phyloP scores from a whole-genome alignment of 2,329 filamentous ascomycete genomes.

The Coniella lustricola region DNA sequence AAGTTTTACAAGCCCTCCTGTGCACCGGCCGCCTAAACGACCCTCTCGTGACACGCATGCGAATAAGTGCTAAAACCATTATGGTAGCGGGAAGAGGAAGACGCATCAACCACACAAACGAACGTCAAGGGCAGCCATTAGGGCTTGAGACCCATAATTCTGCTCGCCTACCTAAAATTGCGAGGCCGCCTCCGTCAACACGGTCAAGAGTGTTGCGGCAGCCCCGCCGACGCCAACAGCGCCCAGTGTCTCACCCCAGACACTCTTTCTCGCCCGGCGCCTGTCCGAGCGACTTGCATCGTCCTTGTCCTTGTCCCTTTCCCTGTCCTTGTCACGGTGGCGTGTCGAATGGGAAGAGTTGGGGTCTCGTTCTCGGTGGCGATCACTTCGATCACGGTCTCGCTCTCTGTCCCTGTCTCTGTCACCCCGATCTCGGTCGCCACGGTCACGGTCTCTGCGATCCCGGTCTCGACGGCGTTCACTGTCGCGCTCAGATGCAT shows the following conservation, averaged over 20 bases:
- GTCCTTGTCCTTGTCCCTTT: slow-evolving; percentile 27
- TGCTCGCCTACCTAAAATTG: slow-evolving; percentile 17
- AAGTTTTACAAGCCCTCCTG: too few relatives aligned
- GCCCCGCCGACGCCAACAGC: slow-evolving; percentile 55
- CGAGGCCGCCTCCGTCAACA: slow-evolving; percentile 49
- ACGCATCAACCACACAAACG: too few relatives aligned
- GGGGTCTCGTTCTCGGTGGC: slow-evolving; percentile 20
- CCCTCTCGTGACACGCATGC: too few relatives aligned
- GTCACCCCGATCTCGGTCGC: slow-evolving; percentile 28
- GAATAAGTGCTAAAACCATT: too few relatives aligned
- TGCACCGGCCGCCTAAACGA: too few relatives aligned
- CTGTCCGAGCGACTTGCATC: slow-evolving; percentile 22
- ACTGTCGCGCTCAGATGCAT: slow-evolving; percentile 15
- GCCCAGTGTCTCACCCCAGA: slow-evolving; percentile 46
- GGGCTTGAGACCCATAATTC: neutral
- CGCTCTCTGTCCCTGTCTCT: slow-evolving; percentile 34
- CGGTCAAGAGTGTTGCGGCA: slow-evolving; percentile 50
- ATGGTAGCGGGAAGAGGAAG: too few relatives aligned
- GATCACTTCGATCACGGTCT: slow-evolving; percentile 38
- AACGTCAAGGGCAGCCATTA: too few relatives aligned
- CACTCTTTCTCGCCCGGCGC: slow-evolving; percentile 34
- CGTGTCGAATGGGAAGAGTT: slow-evolving; percentile 16
- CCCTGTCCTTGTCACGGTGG: slow-evolving; percentile 29
- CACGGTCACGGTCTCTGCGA: slow-evolving; percentile 28
- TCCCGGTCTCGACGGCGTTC: slow-evolving; percentile 25